Evolutionary conservation across 2,329 filamentous ascomycete genomes (phyloP), one percentile per base, ranked within the genome.

Genomic region (Sporothrix schenckii): DNA sequence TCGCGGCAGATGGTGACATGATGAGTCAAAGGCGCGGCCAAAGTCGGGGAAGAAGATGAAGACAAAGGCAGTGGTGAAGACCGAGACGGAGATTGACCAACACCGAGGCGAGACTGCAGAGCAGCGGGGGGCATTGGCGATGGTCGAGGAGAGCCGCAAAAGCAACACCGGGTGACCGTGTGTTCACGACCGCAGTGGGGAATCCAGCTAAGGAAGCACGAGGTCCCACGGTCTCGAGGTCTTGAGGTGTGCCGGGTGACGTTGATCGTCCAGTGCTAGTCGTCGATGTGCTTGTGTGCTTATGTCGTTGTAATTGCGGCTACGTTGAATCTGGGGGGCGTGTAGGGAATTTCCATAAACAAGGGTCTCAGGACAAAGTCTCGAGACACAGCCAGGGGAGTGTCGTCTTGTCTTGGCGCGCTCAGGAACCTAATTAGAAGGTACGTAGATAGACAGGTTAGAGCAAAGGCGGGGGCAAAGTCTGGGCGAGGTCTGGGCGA

Each of bases 361-460:
- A 34, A 9, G 7, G 9, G 34, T 34, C 34, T 34, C 34, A 34
- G 34, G 34, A 34, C 34, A 34, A 34, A 34, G 34, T 34, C 34
- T 34, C 34, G 34, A 34, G 34, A 34, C 34, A 34, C 5, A 34
- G 34, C 34, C 34, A 5, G 34, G 34, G 27, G 30, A 34, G 53
- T 30, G 21, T 54, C 30, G 13, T 16, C 41, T n/a, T 2, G 44
- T n/a, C 10, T 47, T 47, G 58, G 58, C 41, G 41, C 39, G 27
- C 41, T n/a, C 58, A 39, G 39, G 34, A 47, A 47, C 39, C 58
- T 47, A 47, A 21, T 27, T 47, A 63, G 39, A 63, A 63, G 47
- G 58, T 63, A 47, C 58, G 21, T 4, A 16, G 27, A 13, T 13
- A 13, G 13, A 30, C 11, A 30, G 24, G 27, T 24, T 16, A 54